Base-by-base conservation (phyloP, 768 basidiomycete species). In the Naganishia onofrii region DNA sequence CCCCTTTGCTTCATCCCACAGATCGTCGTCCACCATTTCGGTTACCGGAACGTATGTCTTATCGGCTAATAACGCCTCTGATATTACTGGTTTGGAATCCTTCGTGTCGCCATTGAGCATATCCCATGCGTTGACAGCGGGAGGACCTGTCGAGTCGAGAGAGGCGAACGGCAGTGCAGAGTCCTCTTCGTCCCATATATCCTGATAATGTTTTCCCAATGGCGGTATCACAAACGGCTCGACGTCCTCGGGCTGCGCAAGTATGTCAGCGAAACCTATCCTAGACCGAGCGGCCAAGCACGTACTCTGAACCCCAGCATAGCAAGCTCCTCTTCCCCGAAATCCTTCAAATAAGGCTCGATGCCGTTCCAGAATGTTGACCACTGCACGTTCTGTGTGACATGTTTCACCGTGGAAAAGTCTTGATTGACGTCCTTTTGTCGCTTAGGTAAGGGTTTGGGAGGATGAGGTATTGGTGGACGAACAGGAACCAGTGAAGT, bases 161-260 rank as follows among this genome's bases (percentile, higher is more conserved):
- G 60, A 53, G 1, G 48, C 29, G 29, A 72, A 68, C n/a, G 71
- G 67, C 28, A 69, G 7, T 44, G 58, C 71, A 48, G 57, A n/a
- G 79, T 99, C 95, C 77, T 92, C 88, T 75, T 96, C 93, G 72
- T 94, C 94, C 94, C 95, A 99, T 0, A 89, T 84, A 65, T 95
- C 91, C 38, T 87, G 82, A 76, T 97, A 99, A 81, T 95, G 93
- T 74, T 88, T 84, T 26, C 89, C 95, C 0, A 96, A 85, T 68
- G 89, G 87, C 32, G 95, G 95, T 82, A 94, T 87, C 38, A 92
- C 81, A 76, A 87, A 96, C 0, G 92, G 89, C 69, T 93, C 91
- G 10, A 91, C 84, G 71, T 96, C 93, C 76, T 97, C 93, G n/a
- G 69, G 82, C 60, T 63, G 23, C 42, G 19, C 81, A 81, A 83